A percentile compares a stretch with the other conserved stretches of the same genome.
Conservation (phyloP, 306 rosid species). For the Vachellia collinsii region DNA sequence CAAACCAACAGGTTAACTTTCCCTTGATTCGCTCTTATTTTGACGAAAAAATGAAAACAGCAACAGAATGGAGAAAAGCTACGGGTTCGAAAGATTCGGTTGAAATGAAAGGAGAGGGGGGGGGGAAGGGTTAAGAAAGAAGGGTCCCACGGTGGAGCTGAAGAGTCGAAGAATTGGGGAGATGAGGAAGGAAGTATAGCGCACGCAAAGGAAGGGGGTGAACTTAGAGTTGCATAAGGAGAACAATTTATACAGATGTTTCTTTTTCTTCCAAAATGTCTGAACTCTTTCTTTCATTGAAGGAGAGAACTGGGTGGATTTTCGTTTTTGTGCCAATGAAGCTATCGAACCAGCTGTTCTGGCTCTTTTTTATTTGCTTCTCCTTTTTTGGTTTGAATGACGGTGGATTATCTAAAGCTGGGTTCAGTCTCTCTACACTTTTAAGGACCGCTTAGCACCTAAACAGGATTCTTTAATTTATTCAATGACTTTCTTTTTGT, state of each 20-base stretch:
- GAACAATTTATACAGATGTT: background rate
- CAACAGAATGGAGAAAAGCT: background rate
- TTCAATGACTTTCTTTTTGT: too few relatives aligned
- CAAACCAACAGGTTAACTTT: background rate
- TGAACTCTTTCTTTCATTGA: background rate
- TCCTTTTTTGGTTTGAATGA: background rate
- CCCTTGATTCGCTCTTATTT: background rate
- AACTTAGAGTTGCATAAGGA: background rate
- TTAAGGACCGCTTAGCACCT: too few relatives aligned
- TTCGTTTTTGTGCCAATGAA: background rate
- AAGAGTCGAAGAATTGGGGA: conserved; percentile 26
- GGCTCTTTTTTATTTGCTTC: too few relatives aligned
- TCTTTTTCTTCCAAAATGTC: background rate
- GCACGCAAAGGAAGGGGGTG: conserved; percentile 50
- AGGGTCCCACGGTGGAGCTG: conserved; percentile 40
- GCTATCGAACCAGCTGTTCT: background rate
- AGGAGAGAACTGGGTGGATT: background rate
- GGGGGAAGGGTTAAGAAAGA: background rate
- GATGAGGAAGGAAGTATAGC: conserved; percentile 39
- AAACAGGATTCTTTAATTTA: too few relatives aligned
- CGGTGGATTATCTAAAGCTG: background rate
- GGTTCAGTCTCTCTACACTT: background rate
- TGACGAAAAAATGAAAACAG: background rate
- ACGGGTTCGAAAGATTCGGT: background rate
- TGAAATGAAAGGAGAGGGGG: conserved; percentile 23